Conservation (phyloP, 1,284 basidiomycete genomes). For the Caloboletus firmus region DNA sequence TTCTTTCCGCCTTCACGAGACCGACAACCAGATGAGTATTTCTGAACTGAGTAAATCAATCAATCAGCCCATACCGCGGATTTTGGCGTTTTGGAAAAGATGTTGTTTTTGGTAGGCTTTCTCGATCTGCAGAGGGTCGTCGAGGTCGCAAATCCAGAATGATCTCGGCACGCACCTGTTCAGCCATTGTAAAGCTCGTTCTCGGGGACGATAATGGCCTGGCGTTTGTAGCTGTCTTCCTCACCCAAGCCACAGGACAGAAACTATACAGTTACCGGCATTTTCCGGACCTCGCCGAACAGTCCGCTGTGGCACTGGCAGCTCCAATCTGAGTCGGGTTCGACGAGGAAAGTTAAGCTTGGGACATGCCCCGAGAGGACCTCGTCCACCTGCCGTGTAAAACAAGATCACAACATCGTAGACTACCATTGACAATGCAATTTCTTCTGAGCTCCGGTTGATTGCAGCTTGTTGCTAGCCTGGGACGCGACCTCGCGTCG, state of each 20-base stretch:
- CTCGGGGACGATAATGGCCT: constrained; percentile 24
- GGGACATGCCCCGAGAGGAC: too few relatives aligned
- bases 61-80: constrained; percentile 65
- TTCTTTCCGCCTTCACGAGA: constrained; percentile 73
- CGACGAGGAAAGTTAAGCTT: too few relatives aligned
- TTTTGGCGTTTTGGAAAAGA: constrained; percentile 98
- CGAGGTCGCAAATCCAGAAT: neutral
- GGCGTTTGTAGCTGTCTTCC: constrained; percentile 40
- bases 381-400: too few relatives aligned
- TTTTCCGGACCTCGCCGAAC: constrained; percentile 31
- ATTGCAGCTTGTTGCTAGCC: neutral
- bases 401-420: neutral
- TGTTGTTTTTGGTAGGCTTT: constrained; percentile 97
- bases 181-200: constrained; percentile 28
- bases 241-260: constrained; percentile 40
- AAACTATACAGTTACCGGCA: constrained; percentile 56
- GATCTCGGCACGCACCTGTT: constrained; percentile 27
- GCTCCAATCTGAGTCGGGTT: too few relatives aligned
- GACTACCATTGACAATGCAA: neutral
- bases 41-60: constrained; percentile 5
- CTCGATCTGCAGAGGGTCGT: constrained; percentile 63
- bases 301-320: too few relatives aligned
- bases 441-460: neutral
- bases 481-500: neutral
- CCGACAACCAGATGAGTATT: constrained; percentile 12